Base-by-base conservation (phyloP, 345 rosid species). In the Acer negundo region DNA sequence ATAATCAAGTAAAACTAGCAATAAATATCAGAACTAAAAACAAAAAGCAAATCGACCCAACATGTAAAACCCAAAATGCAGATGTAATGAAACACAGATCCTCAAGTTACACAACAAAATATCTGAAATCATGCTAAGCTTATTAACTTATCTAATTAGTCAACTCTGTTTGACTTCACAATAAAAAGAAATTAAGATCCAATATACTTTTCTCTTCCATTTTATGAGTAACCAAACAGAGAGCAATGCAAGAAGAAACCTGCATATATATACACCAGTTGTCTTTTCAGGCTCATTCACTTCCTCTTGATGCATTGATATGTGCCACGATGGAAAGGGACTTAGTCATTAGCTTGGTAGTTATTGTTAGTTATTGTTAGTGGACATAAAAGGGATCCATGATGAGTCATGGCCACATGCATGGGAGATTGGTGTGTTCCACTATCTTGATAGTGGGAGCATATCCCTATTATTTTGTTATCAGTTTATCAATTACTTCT, bases 181-280 rank as follows among this genome's bases (percentile, higher is more conserved):
- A 1, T 26, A 61, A 44, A 77, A 78, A 69, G 65, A 72, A 79
- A 1, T 78, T 75, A 73, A 81, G 82, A 81, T 80, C 81, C 75
- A 73, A 40, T 6, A 26, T 12, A 66, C 40, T 72, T 69, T 64
- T 9, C 4, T 42, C 46, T 31, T 38, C 42, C 42, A 38, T 38
- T 4, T 75, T 56, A 73, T 75, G 65, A 7, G 68, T 73, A 77
- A 75, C 46, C 75, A 69, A 80, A 62, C 61, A 47, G 62, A 81
- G 20, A 16, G 19, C 47, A 56, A 76, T 75, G 59, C 38, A 71
- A 42, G 35, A 38, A 56, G 31, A 73, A 69, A 19, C 42, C 58
- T 7, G 28, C 28, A 26, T 26, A 26, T 26, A 26, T 26, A 26
- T 26, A 26, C 28, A 26, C 28, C 28, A 1, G 28, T 26, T 26